Evolutionary conservation across 2,329 filamentous ascomycete species (phyloP).

Genomic region (Dactylellina parvicollis): DNA sequence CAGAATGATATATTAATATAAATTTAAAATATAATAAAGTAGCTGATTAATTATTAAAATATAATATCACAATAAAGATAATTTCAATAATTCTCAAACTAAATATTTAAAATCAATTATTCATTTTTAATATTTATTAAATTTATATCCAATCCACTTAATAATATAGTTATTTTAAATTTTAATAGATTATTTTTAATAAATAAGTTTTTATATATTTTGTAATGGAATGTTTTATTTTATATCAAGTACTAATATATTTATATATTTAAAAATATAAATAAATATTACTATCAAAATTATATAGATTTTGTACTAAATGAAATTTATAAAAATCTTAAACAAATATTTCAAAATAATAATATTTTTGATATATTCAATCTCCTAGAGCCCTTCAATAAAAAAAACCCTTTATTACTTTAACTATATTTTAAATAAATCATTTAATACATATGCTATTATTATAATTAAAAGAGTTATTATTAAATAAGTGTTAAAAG

Average conservation of each 20-base stretch:
- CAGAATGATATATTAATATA: too few relatives aligned
- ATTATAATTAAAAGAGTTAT: neutral
- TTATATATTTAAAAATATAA: neutral
- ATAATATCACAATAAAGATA: too few relatives aligned
- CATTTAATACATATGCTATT: neutral
- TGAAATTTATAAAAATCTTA: neutral
- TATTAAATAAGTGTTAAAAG: neutral
- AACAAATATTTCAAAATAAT: neutral
- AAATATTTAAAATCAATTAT: neutral
- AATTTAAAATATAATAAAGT: too few relatives aligned
- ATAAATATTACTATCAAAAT: neutral
- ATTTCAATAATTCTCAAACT: neutral
- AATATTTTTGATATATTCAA: neutral
- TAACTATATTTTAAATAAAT: conserved; percentile 1
- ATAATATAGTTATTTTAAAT: conserved; percentile 5
- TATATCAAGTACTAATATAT: conserved; percentile 4
- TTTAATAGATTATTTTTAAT: conserved; percentile 3
- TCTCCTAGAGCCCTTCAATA: neutral
- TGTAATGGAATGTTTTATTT: neutral
- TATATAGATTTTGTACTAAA: neutral
- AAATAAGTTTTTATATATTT: neutral
- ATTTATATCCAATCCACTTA: too few relatives aligned
- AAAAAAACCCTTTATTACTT: neutral
- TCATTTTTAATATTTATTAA: too few relatives aligned
- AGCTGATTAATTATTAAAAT: too few relatives aligned